A percentile compares a stretch with the other conserved stretches of the same genome.
Evolutionary conservation across 805 yeast species (phyloP).

Genomic region (Komagataella mondaviorum): DNA sequence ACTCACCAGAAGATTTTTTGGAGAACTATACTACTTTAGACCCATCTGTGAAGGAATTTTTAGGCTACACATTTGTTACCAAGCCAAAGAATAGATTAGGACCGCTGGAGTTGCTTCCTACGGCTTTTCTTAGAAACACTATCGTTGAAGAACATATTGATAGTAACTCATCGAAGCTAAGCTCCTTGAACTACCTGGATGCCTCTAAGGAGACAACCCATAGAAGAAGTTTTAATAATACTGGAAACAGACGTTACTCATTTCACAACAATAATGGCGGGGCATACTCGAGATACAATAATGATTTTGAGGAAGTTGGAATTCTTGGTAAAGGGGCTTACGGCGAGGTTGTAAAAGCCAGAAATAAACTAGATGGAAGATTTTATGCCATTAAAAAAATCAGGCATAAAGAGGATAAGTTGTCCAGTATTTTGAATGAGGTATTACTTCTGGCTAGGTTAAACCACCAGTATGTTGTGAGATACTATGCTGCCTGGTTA

Average conservation of each 20-base stretch:
- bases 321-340: constrained; percentile 89
- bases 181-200: background rate
- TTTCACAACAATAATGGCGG: constrained; percentile 6
- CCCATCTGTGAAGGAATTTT: constrained; percentile 49
- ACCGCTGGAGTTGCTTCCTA: constrained; percentile 75
- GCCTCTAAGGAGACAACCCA: background rate
- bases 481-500: constrained; percentile 96
- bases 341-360: constrained; percentile 96
- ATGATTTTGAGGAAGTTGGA: constrained; percentile 92
- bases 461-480: constrained; percentile 89
- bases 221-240: background rate
- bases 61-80: constrained; percentile 48
- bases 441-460: constrained; percentile 85
- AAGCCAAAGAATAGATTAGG: constrained; percentile 64
- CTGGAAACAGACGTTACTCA: background rate
- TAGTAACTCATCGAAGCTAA: background rate
- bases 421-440: constrained; percentile 76
- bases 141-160: constrained; percentile 15
- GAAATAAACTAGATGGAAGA: constrained; percentile 88
- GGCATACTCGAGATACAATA: constrained; percentile 58
- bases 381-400: constrained; percentile 91
- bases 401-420: constrained; percentile 65
- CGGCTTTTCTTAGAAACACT: constrained; percentile 68
- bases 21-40: constrained; percentile 22
- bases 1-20: constrained; percentile 55